Base-by-base conservation (phyloP, 345 rosid genomes). In the Abelmoschus esculentus region DNA sequence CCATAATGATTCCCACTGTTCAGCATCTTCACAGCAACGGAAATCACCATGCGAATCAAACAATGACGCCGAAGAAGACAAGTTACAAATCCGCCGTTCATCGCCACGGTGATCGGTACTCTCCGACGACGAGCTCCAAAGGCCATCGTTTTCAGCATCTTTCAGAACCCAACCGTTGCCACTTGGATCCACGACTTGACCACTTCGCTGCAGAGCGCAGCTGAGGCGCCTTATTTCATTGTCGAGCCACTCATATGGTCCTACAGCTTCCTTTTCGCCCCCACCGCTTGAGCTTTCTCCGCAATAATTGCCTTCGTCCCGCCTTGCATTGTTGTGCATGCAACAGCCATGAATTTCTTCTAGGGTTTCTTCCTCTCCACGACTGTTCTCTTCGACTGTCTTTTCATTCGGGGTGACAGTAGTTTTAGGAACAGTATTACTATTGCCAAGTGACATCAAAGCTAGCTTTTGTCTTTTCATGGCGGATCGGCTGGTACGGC, bases 161-260 rank as follows among this genome's bases (percentile, higher is more conserved):
- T 22, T 64, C 7, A 19, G 53, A 49, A 63, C 53, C 52, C 67
- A 53, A 42, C 44, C 19, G 36, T 26, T 7, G 38, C 55, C 69
- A 65, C 55, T 46, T 3, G 69, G 69, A 28, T 47, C 28, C 62
- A n/a, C 54, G 28, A 12, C 34, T 22, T 46, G 62, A 29, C n/a
- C 29, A 18, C 31, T 46, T 14, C 69, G 80, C 17, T 1, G n/a
- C 13, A 79, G 59, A 11, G 53, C 46, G 69, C 66, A 38, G 64
- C 75, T 74, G 22, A 91, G 85, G 22, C 87, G 78, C 77, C 80
- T 78, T 65, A 89, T 70, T 84, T 91, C 91, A 69, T 82, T 32
- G 75, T 92, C 92, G 11, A 86, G 77, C 96, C 97, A 87, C 70
- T 84, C 90, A 46, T 82, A 80, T 34, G 89, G 87, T 76, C 82